Base-by-base conservation (phyloP, 305 asterid genomes). In the Stenogyne calaminthoides region DNA sequence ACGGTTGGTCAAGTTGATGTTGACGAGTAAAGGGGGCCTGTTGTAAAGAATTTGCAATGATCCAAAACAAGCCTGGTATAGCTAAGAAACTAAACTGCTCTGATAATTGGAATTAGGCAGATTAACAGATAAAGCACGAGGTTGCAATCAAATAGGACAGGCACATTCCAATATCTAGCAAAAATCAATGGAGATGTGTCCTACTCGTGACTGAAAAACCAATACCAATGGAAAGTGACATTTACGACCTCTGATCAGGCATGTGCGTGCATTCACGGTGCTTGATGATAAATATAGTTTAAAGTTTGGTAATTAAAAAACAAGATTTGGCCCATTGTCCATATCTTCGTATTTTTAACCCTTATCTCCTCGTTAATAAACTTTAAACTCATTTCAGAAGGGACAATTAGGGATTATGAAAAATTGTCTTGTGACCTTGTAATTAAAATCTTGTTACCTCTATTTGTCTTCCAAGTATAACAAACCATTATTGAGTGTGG, bases 51-150 rank as follows among this genome's bases (percentile, higher is more conserved):
- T 27, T 57, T 60, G 64, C 20, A 49, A 14, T 59, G 15, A 27
- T 46, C 39, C 25, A 11, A n/a, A 58, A 36, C 59, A n/a, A 27
- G n/a, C 14, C 67, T 5, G 11, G 67, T 19, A 22, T 40, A 52
- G 20, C 12, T 16, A 34, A 49, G 56, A 58, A 72, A 72, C 5
- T 44, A 32, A 34, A 52, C 47, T 47, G 54, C 18, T 11, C 4
- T 2, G 34, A 34, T 20, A 32, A 9, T 20, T 67, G 70, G 47
- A 73, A 67, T 25, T 71, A 22, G 60, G 34, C 51, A 46, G 49
- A 58, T 58, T 47, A 20, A 55, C 37, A 15, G 70, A 68, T 68
- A 39, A n/a, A 52, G 49, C 63, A 57, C 63, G 6, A 68, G 19
- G 44, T 57, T 12, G 25, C 76, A 4, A 20, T 37, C 67, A 47